Conservation (phyloP, 1,284 basidiomycete species). For the Rhodotorula mucilaginosa region DNA sequence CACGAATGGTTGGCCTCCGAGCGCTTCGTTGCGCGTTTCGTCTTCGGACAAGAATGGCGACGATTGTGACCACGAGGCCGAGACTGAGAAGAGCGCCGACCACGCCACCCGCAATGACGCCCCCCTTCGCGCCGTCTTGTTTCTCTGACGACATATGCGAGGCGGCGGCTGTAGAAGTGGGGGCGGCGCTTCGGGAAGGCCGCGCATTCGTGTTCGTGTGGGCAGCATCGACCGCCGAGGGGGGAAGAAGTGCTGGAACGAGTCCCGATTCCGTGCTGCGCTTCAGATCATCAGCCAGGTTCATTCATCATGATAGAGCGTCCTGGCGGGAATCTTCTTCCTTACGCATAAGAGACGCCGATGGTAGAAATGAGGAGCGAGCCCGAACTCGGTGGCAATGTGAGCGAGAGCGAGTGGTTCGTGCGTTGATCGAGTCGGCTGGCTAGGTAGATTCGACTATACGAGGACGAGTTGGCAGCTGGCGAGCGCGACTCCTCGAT, state of each 20-base stretch:
- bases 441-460: slow-evolving; percentile 5
- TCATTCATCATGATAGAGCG: background rate
- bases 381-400: background rate
- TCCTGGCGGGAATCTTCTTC: background rate
- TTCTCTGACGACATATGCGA: background rate
- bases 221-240: background rate
- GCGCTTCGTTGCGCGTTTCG: background rate
- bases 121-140: background rate
- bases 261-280: background rate
- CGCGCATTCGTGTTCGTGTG: background rate
- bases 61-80: background rate
- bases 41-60: background rate
- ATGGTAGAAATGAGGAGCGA: slow-evolving; percentile 5
- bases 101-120: background rate
- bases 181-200: background rate
- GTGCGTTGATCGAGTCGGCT: background rate
- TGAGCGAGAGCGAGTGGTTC: slow-evolving; percentile 6
- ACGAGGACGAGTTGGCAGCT: background rate
- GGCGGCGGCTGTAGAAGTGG: background rate
- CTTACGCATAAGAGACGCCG: slow-evolving; percentile 17
- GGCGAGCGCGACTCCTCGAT: background rate
- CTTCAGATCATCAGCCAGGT: background rate
- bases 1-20: background rate
- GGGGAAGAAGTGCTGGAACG: background rate
- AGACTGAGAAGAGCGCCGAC: slow-evolving; percentile 7